Evolutionary conservation across 208 protist genomes (phyloP), one percentile per base, ranked within the genome.

Genomic region (Lotmaria passim): DNA sequence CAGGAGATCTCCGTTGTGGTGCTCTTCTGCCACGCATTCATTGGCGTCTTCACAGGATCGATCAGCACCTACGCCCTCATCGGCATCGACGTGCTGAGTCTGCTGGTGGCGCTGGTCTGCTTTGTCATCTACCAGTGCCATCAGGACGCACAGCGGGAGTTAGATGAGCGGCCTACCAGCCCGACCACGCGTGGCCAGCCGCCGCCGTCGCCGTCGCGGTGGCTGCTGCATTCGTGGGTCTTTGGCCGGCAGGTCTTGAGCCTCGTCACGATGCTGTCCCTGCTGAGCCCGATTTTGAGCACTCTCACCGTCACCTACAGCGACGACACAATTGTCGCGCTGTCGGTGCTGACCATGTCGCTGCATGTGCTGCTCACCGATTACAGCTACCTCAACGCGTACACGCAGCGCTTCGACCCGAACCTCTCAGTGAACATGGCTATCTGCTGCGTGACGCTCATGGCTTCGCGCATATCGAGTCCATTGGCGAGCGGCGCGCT

Each of bases 301-400:
- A 97, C 89, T 7, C 75, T 97, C 53, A 96, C 90, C 8, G 82
- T 89, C 10, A 85, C 86, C 34, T 97, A 91, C 75, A 90, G 82
- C 57, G 78, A 96, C 61, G 93, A 97, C 69, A 97, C 93, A n/a
- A 94, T 97, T 73, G 83, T 93, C 12, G 81, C 91, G 24, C 77
- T 96, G 34, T 90, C 83, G 65, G 82, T 93, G 33, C 73, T 93
- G 61, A 81, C 84, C 38, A 91, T 96, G 86, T 88, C 72, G 31
- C 34, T 97, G 38, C 81, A 96, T 63, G 74, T 96, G 48, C 62
- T 93, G 17, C 47, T 85, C 56, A 83, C 86, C 0, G 91, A 97
- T 73, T 97, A 97, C 75, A 89, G 81, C 64, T 97, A 94, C 66
- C 67, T 95, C 23, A 94, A 93, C 57, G 89, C 82, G 34, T 87